Evolutionary conservation across 1,284 basidiomycete genomes (phyloP).

Genomic region (Ceratobasidium sp.): DNA sequence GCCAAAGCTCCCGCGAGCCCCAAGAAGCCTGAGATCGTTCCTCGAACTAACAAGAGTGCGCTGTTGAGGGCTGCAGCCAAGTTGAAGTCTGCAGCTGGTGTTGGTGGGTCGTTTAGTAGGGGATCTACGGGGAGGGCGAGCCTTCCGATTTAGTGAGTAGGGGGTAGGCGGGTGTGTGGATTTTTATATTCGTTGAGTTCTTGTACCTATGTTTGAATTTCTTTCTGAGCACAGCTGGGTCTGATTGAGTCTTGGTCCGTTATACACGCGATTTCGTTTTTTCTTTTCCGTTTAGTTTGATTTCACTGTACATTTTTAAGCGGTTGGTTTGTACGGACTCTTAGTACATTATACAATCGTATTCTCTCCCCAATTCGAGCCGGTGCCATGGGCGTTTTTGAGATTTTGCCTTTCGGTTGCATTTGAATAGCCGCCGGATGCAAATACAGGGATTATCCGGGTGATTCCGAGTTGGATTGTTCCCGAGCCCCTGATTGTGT

Average conservation of each 20-base stretch:
- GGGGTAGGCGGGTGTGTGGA: neutral
- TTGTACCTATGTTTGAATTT: slow-evolving; percentile 23
- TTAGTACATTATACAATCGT: slow-evolving; percentile 38
- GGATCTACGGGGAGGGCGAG: slow-evolving; percentile 6
- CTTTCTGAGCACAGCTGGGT: slow-evolving; percentile 26
- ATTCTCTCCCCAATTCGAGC: neutral
- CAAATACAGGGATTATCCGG: slow-evolving; percentile 1
- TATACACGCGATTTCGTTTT: slow-evolving; percentile 23
- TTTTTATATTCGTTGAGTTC: slow-evolving; percentile 15
- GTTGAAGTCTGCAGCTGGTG: slow-evolving; percentile 37
- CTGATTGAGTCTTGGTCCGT: slow-evolving; percentile 13
- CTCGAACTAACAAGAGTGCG: slow-evolving; percentile 77
- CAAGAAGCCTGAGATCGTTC: slow-evolving; percentile 58
- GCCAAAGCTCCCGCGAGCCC: slow-evolving; percentile 17
- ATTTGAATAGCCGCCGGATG: neutral
- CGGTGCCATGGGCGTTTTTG: neutral
- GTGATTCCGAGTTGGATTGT: neutral
- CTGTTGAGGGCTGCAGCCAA: slow-evolving; percentile 66
- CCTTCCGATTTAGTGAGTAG: slow-evolving; percentile 13
- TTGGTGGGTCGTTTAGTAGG: slow-evolving; percentile 10
- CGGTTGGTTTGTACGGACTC: slow-evolving; percentile 34
- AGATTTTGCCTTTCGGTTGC: too few relatives aligned
- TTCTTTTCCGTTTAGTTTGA: slow-evolving; percentile 3
- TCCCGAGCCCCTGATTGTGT: slow-evolving; percentile 8
- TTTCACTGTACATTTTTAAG: neutral